Percentiles rank a stretch among this genome's conserved stretches.
Evolutionary conservation across 352 stramenopile genomes (phyloP).

Genomic region (Phytophthora rubi): DNA sequence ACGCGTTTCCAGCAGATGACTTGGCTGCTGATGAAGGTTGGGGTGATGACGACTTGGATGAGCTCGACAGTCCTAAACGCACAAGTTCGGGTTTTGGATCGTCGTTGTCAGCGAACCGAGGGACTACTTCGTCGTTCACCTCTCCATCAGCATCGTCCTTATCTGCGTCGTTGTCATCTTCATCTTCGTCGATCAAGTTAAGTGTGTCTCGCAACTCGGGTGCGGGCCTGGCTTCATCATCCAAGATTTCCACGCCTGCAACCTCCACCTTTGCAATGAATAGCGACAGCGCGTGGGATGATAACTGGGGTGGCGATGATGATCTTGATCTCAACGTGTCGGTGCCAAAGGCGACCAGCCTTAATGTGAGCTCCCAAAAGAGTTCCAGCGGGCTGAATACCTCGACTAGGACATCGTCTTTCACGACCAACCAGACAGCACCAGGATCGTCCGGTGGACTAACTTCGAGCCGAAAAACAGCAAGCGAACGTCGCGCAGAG

Average conservation of each 20-base stretch:
- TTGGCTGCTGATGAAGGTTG: slow-evolving; percentile 64
- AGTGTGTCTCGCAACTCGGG: slow-evolving; percentile 42
- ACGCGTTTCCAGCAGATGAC: slow-evolving; percentile 53
- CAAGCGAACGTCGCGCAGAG: slow-evolving; percentile 61
- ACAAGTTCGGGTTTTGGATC: slow-evolving; percentile 34
- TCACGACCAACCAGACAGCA: slow-evolving; percentile 19
- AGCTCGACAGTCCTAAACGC: slow-evolving; percentile 49
- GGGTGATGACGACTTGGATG: slow-evolving; percentile 70
- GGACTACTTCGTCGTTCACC: slow-evolving; percentile 30
- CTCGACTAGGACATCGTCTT: slow-evolving; percentile 20
- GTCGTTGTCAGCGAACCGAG: slow-evolving; percentile 37
- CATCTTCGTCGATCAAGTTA: slow-evolving; percentile 57
- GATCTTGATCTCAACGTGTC: slow-evolving; percentile 45
- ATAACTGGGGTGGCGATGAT: slow-evolving; percentile 72
- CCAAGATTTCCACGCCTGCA: slow-evolving; percentile 16
- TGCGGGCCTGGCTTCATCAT: slow-evolving; percentile 1
- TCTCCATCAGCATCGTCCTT: slow-evolving; percentile 33
- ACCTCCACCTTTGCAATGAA: slow-evolving; percentile 41
- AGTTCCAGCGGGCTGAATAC: slow-evolving; percentile 20
- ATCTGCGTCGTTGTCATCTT: slow-evolving; percentile 47
- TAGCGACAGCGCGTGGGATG: slow-evolving; percentile 59
- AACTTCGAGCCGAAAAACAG: slow-evolving; percentile 45
- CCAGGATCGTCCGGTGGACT: slow-evolving; percentile 18
- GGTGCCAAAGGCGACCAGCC: slow-evolving; percentile 23
- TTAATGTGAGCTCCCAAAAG: slow-evolving; percentile 26